A percentile compares a stretch with the other conserved stretches of the same genome.
phyloP scores from a whole-genome alignment of 2,329 filamentous ascomycete species.

The Madurella mycetomatis region DNA sequence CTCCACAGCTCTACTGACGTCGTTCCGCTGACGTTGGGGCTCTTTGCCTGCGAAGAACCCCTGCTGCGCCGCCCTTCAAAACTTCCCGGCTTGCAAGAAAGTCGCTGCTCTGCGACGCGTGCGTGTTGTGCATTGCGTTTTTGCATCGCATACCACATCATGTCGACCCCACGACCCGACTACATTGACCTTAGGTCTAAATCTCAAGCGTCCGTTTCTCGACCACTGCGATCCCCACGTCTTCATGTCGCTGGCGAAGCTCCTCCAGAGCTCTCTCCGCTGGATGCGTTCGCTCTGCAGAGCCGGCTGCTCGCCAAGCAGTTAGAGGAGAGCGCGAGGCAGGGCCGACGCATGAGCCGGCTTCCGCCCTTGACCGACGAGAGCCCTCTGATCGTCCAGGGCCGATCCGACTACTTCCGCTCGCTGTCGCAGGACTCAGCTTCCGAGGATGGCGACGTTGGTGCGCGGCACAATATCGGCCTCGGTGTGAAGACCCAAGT shows the following conservation, averaged over 20 bases:
- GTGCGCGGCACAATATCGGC: slow-evolving; percentile 36
- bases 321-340: slow-evolving; percentile 66
- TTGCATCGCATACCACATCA: slow-evolving; percentile 30
- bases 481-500: slow-evolving; percentile 52
- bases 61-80: background rate
- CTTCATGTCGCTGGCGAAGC: slow-evolving; percentile 74
- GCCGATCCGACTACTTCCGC: slow-evolving; percentile 76
- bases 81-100: background rate
- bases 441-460: slow-evolving; percentile 42
- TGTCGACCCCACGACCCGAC: slow-evolving; percentile 51
- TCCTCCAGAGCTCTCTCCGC: slow-evolving; percentile 84
- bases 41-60: background rate
- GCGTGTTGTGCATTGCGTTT: background rate
- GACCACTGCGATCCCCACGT: slow-evolving; percentile 65
- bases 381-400: slow-evolving; percentile 70
- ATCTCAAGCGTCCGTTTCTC: slow-evolving; percentile 50
- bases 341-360: slow-evolving; percentile 74
- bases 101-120: background rate
- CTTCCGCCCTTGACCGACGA: slow-evolving; percentile 78
- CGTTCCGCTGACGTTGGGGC: slow-evolving; percentile 4
- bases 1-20: slow-evolving; percentile 7
- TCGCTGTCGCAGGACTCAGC: slow-evolving; percentile 62
- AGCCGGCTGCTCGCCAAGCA: slow-evolving; percentile 83
- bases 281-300: slow-evolving; percentile 92
- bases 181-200: slow-evolving; percentile 57